Evolutionary conservation across 441 rosid genomes (phyloP).

Genomic region (Melastoma candidum): DNA sequence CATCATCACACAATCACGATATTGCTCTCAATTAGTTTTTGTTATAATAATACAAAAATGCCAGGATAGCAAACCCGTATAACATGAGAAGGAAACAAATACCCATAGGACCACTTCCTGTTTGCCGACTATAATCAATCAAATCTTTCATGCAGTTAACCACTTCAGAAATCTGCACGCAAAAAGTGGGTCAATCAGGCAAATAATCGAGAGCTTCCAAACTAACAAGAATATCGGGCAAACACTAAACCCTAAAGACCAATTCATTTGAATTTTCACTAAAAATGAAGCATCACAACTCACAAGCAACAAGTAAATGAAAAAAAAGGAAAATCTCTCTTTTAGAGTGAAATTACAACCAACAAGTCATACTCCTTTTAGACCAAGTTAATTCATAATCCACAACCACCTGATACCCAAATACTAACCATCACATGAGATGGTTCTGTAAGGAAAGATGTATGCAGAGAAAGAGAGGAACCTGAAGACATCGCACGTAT

Average conservation of each 20-base stretch:
- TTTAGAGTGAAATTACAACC: too few relatives aligned
- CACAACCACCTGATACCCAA: background rate
- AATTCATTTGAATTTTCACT: too few relatives aligned
- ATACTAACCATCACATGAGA: background rate
- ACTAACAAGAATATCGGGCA: too few relatives aligned
- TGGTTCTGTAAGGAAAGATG: background rate
- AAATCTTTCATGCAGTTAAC: constrained; percentile 98
- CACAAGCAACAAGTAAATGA: too few relatives aligned
- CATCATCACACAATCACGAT: too few relatives aligned
- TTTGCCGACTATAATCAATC: constrained; percentile 92
- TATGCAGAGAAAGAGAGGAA: constrained; percentile 15
- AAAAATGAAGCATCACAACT: too few relatives aligned
- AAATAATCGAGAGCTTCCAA: background rate
- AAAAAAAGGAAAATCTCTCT: too few relatives aligned
- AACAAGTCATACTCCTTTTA: too few relatives aligned
- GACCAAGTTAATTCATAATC: too few relatives aligned
- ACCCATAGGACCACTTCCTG: constrained; percentile 94
- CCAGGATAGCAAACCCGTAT: background rate
- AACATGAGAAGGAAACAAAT: constrained; percentile 22
- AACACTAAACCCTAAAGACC: too few relatives aligned
- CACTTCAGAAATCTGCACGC: constrained; percentile 92
- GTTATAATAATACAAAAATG: background rate
- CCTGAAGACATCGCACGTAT: constrained; percentile 98
- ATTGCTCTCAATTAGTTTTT: background rate
- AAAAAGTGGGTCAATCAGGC: constrained; percentile 5